Evolutionary conservation across 2,329 filamentous ascomycete genomes (phyloP).

Genomic region (Penicillium sp.): DNA sequence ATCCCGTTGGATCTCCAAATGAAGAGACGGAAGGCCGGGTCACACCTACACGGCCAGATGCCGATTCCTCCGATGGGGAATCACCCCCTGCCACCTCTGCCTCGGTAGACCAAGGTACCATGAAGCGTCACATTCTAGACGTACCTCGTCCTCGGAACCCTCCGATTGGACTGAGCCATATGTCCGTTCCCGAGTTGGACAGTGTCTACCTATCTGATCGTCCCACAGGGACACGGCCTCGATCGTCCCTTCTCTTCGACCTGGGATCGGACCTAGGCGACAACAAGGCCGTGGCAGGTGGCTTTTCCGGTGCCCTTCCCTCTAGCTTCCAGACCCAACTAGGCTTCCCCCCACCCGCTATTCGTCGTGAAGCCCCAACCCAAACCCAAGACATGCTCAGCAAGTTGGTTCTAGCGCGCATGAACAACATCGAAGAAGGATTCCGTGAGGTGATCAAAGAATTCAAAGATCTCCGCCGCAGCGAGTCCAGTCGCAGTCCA

Average conservation of each 20-base stretch:
- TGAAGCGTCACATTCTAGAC: slow-evolving; percentile 40
- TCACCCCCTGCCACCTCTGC: slow-evolving; percentile 40
- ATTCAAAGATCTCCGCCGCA: slow-evolving; percentile 63
- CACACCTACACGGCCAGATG: slow-evolving; percentile 22
- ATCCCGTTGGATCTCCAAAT: slow-evolving; percentile 56
- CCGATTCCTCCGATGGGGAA: slow-evolving; percentile 34
- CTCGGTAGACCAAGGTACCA: slow-evolving; percentile 43
- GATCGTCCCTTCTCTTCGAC: slow-evolving; percentile 69
- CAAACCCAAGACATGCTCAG: slow-evolving; percentile 71
- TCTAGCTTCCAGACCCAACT: slow-evolving; percentile 81
- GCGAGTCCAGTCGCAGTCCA: slow-evolving; percentile 35
- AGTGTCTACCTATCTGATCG: slow-evolving; percentile 53
- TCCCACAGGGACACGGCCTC: slow-evolving; percentile 40
- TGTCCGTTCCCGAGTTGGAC: slow-evolving; percentile 57
- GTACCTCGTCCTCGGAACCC: slow-evolving; percentile 56
- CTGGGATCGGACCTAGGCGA: slow-evolving; percentile 72
- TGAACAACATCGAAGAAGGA: slow-evolving; percentile 90
- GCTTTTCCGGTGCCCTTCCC: slow-evolving; percentile 63
- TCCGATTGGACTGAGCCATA: slow-evolving; percentile 53
- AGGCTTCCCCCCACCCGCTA: slow-evolving; percentile 66
- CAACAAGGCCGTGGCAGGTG: slow-evolving; percentile 60
- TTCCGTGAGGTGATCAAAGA: slow-evolving; percentile 84
- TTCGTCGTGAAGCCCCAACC: slow-evolving; percentile 48
- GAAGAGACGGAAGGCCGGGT: slow-evolving; percentile 35
- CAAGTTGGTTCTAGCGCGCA: slow-evolving; percentile 78